Evolutionary conservation across 495 filamentous ascomycete species (phyloP).

Genomic region (Aspergillus diversus): DNA sequence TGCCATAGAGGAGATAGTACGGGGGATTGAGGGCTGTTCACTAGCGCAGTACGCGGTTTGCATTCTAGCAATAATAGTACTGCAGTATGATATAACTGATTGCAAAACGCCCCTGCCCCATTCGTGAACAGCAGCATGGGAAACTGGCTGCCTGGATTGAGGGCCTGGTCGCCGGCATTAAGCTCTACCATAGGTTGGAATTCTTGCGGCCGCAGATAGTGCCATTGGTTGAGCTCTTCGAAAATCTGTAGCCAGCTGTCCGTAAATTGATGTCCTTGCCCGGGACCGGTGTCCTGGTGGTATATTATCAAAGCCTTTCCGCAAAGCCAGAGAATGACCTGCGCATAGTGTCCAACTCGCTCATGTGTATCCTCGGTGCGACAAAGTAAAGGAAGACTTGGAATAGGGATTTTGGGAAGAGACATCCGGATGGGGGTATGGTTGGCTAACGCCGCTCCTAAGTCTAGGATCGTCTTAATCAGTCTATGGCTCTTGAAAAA

Average conservation of each 20-base stretch:
- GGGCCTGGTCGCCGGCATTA: conserved; percentile 19
- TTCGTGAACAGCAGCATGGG: conserved; percentile 45
- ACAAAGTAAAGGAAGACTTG: conserved; percentile 24
- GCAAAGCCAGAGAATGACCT: conserved; percentile 36
- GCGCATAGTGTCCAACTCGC: conserved; percentile 30
- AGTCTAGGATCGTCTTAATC: conserved; percentile 23
- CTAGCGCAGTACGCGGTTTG: conserved; percentile 38
- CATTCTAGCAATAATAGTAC: conserved; percentile 44
- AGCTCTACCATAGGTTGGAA: conserved; percentile 41
- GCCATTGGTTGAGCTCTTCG: conserved; percentile 38
- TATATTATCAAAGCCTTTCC: conserved; percentile 31
- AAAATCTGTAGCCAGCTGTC: conserved; percentile 33
- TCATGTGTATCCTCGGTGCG: conserved; percentile 29
- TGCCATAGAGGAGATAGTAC: conserved; percentile 42
- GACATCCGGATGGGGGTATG: conserved; percentile 28
- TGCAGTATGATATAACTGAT: conserved; percentile 48
- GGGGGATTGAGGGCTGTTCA: conserved; percentile 23
- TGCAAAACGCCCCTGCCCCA: conserved; percentile 43
- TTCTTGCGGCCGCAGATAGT: conserved; percentile 37
- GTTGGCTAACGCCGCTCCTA: conserved; percentile 34
- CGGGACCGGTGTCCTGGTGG: conserved; percentile 27
- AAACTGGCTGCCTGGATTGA: conserved; percentile 32
- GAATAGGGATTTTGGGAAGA: conserved; percentile 23
- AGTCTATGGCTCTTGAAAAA: background rate
- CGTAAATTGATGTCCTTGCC: conserved; percentile 10